These are phyloP conservation scores for Microdochium trichocladiopsis DNA, from an alignment of 2,329 filamentous ascomycete genomes.

Conservation along the genomic window DNA sequence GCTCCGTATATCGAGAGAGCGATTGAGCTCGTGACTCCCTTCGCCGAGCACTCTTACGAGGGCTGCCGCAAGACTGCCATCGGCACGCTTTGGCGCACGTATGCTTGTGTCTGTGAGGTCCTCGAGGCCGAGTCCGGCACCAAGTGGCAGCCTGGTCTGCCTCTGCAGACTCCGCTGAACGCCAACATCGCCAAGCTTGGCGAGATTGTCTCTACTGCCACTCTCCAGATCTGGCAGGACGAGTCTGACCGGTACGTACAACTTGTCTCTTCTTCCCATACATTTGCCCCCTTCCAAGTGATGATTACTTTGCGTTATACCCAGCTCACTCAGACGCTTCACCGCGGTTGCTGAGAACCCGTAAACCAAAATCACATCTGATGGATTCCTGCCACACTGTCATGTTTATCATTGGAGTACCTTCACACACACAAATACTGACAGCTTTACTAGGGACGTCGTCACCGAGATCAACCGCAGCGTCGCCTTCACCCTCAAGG, in stretches of 20 bases:
- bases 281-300: constrained; percentile 40
- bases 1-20: constrained; percentile 73
- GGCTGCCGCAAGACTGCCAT: constrained; percentile 89
- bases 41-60: constrained; percentile 85
- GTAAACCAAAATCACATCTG: constrained; percentile 40
- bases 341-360: constrained; percentile 85
- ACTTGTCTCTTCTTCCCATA: constrained; percentile 11
- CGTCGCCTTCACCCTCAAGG: constrained; percentile 81
- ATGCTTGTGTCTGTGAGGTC: constrained; percentile 82
- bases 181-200: constrained; percentile 78
- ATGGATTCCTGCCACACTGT: constrained; percentile 8
- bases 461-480: constrained; percentile 96
- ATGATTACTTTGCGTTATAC: constrained; percentile 92
- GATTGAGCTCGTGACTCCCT: constrained; percentile 70
- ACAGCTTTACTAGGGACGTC: constrained; percentile 54
- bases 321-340: constrained; percentile 98
- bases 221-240: constrained; percentile 78
- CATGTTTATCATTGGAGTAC: neutral
- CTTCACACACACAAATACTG: constrained; percentile 24
- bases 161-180: constrained; percentile 72
- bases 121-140: constrained; percentile 70
- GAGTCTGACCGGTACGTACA: constrained; percentile 85
- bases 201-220: constrained; percentile 77
- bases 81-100: constrained; percentile 87
- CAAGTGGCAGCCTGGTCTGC: constrained; percentile 87